phyloP scores from a whole-genome alignment of 768 basidiomycete species.

The Boletellus emodensis region DNA sequence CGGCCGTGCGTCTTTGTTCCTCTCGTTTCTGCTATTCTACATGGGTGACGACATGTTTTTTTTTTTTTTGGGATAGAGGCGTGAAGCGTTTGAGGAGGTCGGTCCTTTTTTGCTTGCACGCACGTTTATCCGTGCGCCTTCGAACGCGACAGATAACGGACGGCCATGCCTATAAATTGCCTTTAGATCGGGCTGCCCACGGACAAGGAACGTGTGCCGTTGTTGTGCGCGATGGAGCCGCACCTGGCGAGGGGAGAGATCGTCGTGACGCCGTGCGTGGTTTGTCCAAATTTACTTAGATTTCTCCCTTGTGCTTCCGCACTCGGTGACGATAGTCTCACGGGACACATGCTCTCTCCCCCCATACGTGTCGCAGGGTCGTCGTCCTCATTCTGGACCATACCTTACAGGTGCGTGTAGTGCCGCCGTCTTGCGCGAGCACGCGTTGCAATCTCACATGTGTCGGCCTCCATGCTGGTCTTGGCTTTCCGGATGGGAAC shows the following conservation, averaged over 20 bases:
- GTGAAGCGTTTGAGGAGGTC: slow-evolving; percentile 92
- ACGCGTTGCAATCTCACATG: neutral
- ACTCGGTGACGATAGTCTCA: too few species aligned
- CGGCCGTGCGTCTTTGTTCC: slow-evolving; percentile 50
- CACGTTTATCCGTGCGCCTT: too few species aligned
- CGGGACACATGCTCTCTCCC: too few species aligned
- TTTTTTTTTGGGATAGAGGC: slow-evolving; percentile 48
- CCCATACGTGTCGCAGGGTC: slow-evolving; percentile 44
- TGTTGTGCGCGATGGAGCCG: slow-evolving; percentile 76
- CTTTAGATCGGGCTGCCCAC: slow-evolving; percentile 87
- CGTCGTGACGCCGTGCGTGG: slow-evolving; percentile 81
- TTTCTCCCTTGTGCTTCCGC: neutral
- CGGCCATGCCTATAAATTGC: too few species aligned
- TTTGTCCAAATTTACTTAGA: too few species aligned
- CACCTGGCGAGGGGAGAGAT: slow-evolving; percentile 68
- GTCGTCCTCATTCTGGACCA: slow-evolving; percentile 83
- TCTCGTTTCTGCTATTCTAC: neutral
- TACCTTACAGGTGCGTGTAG: slow-evolving; percentile 52
- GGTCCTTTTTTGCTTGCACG: neutral
- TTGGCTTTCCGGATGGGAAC: too few species aligned
- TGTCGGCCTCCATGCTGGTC: neutral
- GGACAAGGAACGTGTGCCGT: slow-evolving; percentile 64
- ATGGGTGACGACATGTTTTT: neutral
- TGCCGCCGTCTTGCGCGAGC: neutral
- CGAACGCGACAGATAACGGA: neutral